Percentiles rank a stretch among this genome's conserved stretches.
These are phyloP conservation scores for Alloascoidea hylecoeti DNA, from an alignment of 805 yeast genomes.

Conservation along the genomic window DNA sequence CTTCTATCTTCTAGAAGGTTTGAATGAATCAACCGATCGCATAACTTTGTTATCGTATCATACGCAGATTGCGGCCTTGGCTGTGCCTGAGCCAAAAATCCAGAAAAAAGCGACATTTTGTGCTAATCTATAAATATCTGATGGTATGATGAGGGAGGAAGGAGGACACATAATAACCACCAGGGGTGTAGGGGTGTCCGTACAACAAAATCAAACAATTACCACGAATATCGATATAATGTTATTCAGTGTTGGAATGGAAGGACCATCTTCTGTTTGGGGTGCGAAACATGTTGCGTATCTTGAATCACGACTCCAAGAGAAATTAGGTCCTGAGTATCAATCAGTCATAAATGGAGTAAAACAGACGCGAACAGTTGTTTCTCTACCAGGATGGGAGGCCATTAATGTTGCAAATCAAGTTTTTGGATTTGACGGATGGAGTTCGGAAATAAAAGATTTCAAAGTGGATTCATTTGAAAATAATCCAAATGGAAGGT, in stretches of 20 bases:
- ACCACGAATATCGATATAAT: too few species aligned
- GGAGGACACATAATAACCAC: too few species aligned
- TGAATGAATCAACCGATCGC: conserved; percentile 79
- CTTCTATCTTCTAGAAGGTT: conserved; percentile 72
- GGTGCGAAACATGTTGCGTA: neutral
- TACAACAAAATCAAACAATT: too few species aligned
- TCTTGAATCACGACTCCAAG: conserved; percentile 9
- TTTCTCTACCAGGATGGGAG: conserved; percentile 86
- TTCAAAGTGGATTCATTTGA: conserved; percentile 62
- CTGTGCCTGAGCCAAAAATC: conserved; percentile 22
- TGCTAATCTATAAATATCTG: too few species aligned
- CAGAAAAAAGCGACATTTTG: conserved; percentile 15
- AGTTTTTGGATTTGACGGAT: conserved; percentile 73
- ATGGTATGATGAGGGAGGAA: conserved; percentile 1
- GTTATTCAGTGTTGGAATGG: too few species aligned
- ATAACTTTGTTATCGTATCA: conserved; percentile 77
- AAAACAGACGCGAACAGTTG: conserved; percentile 53
- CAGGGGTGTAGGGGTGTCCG: too few species aligned
- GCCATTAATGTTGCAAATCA: conserved; percentile 70
- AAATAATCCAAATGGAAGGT: conserved; percentile 36
- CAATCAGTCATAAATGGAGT: conserved; percentile 66
- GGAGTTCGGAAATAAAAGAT: conserved; percentile 60
- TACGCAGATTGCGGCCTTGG: conserved; percentile 50
- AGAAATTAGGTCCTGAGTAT: conserved; percentile 58
- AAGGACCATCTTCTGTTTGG: conserved; percentile 2